Evolutionary conservation across 2,329 filamentous ascomycete species (phyloP).

Genomic region (Alternaria arborescens): DNA sequence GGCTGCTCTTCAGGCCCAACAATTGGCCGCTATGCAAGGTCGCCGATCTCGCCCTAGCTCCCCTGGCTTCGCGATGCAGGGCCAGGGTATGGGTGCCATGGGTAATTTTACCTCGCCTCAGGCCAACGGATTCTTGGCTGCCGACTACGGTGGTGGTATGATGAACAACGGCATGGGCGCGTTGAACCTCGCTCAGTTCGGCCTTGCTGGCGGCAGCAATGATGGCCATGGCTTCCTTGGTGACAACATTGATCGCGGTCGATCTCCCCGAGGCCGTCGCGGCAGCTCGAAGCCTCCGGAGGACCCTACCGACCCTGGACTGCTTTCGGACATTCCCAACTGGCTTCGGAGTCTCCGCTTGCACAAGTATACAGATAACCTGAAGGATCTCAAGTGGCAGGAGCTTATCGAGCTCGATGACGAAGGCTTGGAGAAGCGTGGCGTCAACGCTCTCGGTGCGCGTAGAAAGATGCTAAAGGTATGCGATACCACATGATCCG

Average conservation of each 20-base stretch:
- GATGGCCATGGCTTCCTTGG: conserved; percentile 84
- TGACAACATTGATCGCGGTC: conserved; percentile 87
- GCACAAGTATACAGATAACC: conserved; percentile 98
- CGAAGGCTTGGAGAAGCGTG: conserved; percentile 87
- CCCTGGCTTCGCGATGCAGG: conserved; percentile 83
- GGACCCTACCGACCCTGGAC: conserved; percentile 88
- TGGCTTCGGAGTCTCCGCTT: conserved; percentile 94
- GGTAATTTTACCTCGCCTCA: conserved; percentile 82
- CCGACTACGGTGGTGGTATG: conserved; percentile 79
- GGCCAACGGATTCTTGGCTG: conserved; percentile 91
- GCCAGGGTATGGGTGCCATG: conserved; percentile 66
- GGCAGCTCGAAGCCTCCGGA: conserved; percentile 98
- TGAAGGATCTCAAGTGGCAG: conserved; percentile 97
- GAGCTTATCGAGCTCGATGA: conserved; percentile 93
- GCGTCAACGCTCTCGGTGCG: conserved; percentile 93
- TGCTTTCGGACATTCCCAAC: conserved; percentile 93
- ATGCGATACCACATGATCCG: conserved; percentile 30
- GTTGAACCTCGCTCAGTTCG: conserved; percentile 76
- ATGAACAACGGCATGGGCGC: conserved; percentile 76
- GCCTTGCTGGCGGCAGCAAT: conserved; percentile 57
- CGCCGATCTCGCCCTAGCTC: conserved; percentile 88
- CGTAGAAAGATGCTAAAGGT: conserved; percentile 98
- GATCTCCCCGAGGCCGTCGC: conserved; percentile 88
- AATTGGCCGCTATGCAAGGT: conserved; percentile 81
- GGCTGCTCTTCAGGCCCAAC: conserved; percentile 70